Evolutionary conservation across 305 asterid genomes (phyloP).

Genomic region (Plantago coronopus): DNA sequence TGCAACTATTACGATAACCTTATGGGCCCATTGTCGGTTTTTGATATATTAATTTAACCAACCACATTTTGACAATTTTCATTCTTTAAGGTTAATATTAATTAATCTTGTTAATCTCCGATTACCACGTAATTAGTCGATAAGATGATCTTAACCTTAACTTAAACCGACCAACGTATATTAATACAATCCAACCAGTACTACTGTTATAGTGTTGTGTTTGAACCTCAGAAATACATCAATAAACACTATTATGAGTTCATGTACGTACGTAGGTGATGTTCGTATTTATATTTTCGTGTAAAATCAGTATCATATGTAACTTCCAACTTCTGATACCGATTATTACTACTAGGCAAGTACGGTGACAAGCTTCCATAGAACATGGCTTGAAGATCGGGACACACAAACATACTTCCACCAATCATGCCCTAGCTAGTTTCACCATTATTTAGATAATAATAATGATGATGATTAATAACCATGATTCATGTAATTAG

Average conservation of each 20-base stretch:
- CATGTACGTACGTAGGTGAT: constrained; percentile 25
- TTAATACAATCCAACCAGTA: background rate
- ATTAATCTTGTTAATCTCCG: background rate
- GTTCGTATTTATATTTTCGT: constrained; percentile 3
- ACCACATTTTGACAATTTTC: constrained; percentile 6
- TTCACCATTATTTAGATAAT: constrained; percentile 3
- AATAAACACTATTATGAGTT: constrained; percentile 25
- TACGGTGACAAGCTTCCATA: constrained; percentile 37
- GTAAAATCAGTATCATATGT: background rate
- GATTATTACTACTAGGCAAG: too few species aligned
- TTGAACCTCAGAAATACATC: constrained; percentile 32
- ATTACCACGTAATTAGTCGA: too few species aligned
- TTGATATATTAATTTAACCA: background rate
- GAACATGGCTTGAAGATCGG: constrained; percentile 58
- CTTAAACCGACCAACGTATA: too few species aligned
- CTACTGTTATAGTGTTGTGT: background rate
- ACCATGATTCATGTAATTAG: background rate
- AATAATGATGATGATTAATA: too few species aligned
- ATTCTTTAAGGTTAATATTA: background rate
- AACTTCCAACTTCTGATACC: too few species aligned
- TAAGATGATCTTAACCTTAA: too few species aligned
- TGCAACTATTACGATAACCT: constrained; percentile 22
- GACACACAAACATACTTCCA: constrained; percentile 44
- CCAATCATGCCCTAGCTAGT: constrained; percentile 29
- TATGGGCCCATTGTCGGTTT: constrained; percentile 49